Evolutionary conservation across 2,329 filamentous ascomycete species (phyloP).

Genomic region (Sclerotinia sclerotiorum): DNA sequence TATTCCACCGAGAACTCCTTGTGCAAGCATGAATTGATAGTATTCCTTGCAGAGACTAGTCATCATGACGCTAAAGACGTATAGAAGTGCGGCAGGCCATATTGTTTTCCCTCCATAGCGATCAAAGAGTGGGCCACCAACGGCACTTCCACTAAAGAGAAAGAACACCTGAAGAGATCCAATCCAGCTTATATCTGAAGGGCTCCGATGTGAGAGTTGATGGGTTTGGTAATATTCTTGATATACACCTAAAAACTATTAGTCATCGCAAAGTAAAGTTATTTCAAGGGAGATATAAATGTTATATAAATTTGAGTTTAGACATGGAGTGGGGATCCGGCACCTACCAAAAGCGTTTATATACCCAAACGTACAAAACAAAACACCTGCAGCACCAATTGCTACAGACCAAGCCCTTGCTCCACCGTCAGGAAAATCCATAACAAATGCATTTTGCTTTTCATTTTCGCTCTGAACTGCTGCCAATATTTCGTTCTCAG

Average conservation of each 20-base stretch:
- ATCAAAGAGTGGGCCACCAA: conserved; percentile 21
- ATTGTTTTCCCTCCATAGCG: conserved; percentile 52
- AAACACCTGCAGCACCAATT: conserved; percentile 45
- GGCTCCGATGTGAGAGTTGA: conserved; percentile 45
- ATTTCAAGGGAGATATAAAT: neutral
- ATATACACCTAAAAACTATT: conserved; percentile 45
- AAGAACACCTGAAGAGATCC: conserved; percentile 18
- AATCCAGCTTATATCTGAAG: conserved; percentile 20
- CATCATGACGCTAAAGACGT: conserved; percentile 39
- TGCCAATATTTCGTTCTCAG: neutral
- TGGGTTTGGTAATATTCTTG: conserved; percentile 56
- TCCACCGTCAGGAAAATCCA: conserved; percentile 52
- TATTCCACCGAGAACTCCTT: conserved; percentile 40
- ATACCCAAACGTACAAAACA: conserved; percentile 51
- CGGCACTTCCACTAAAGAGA: conserved; percentile 18
- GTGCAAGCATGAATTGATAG: conserved; percentile 43
- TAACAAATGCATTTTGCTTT: neutral
- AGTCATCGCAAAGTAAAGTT: neutral
- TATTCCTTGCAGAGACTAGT: conserved; percentile 42
- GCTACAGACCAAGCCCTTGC: conserved; percentile 54
- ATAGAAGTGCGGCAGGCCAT: conserved; percentile 29
- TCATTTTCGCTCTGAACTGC: neutral
- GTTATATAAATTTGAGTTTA: neutral
- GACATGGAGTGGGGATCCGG: neutral
- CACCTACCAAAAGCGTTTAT: conserved; percentile 42